Percentiles rank a stretch among this genome's conserved stretches.
These are phyloP conservation scores for Picea sitchensis DNA, from an alignment of 75 land plant genomes.

Conservation along the genomic window DNA sequence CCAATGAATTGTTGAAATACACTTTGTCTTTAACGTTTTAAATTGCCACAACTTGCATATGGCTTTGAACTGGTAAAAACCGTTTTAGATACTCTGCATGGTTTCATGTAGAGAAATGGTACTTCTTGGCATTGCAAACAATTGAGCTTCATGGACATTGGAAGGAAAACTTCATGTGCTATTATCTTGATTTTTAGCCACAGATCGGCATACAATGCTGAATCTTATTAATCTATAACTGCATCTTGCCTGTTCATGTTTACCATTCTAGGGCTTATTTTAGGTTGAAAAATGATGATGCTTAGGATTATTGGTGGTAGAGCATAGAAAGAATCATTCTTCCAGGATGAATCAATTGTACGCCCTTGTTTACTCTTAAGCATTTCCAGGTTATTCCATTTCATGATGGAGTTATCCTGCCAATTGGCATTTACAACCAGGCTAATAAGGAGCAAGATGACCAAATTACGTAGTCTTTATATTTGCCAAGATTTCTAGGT, in stretches of 20 bases:
- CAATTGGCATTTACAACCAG: neutral
- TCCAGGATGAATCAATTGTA: neutral
- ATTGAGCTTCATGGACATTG: neutral
- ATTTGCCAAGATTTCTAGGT: neutral
- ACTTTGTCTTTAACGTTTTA: neutral
- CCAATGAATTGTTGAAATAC: neutral
- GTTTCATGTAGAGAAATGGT: neutral
- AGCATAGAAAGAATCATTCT: neutral
- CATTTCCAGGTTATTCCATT: neutral
- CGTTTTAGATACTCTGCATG: neutral
- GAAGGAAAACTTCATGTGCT: neutral
- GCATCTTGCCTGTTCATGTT: neutral
- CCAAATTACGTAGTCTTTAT: neutral
- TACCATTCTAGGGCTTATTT: neutral
- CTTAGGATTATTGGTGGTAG: neutral
- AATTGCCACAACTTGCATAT: neutral
- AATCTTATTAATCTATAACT: neutral
- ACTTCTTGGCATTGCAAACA: neutral
- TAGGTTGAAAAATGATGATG: neutral
- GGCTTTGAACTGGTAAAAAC: neutral
- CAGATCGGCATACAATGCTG: neutral
- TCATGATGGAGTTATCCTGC: neutral
- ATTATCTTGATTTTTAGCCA: neutral
- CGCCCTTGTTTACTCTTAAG: neutral
- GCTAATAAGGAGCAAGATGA: neutral